Conservation (phyloP, 768 basidiomycete genomes). For the Dioszegia hungarica region DNA sequence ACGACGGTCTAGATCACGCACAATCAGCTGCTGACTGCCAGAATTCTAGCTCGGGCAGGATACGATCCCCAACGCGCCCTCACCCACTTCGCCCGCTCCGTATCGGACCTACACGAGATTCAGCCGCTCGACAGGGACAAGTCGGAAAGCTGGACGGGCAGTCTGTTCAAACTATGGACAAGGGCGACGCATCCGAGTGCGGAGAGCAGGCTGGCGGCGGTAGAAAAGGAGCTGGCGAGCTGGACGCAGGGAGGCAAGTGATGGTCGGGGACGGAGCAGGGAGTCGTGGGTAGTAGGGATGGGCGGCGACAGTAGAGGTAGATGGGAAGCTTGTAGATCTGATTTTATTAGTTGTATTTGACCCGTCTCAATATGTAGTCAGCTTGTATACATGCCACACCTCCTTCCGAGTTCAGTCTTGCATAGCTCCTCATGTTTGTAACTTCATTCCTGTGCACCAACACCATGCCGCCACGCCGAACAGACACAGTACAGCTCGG, state of each 20-base stretch:
- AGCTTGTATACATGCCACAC: too few species aligned
- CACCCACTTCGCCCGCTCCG: slow-evolving; percentile 67
- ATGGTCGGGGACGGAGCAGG: not conserved
- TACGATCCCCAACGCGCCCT: slow-evolving; percentile 81
- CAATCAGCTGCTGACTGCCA: slow-evolving; percentile 49
- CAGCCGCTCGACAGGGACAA: slow-evolving; percentile 26
- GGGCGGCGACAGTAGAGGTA: not conserved
- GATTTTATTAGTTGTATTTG: too few species aligned
- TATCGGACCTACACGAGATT: slow-evolving; percentile 36
- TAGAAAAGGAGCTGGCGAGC: slow-evolving; percentile 63
- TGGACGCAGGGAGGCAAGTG: too few species aligned
- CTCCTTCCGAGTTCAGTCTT: too few species aligned
- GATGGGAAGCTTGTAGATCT: not conserved
- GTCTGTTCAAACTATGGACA: slow-evolving; percentile 53
- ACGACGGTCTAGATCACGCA: too few species aligned
- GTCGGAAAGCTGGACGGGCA: slow-evolving; percentile 42
- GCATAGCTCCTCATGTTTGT: not conserved
- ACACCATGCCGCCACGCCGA: slow-evolving; percentile 28
- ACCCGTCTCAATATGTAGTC: too few species aligned
- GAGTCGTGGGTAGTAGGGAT: not conserved
- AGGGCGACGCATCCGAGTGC: slow-evolving; percentile 62
- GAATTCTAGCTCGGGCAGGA: slow-evolving; percentile 84
- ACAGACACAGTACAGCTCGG: slow-evolving; percentile 31
- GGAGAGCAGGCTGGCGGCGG: slow-evolving; percentile 59
- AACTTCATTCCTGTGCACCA: slow-evolving; percentile 38